Evolutionary conservation across 2,329 filamentous ascomycete genomes (phyloP).

Genomic region (Amylocarpus encephaloides): DNA sequence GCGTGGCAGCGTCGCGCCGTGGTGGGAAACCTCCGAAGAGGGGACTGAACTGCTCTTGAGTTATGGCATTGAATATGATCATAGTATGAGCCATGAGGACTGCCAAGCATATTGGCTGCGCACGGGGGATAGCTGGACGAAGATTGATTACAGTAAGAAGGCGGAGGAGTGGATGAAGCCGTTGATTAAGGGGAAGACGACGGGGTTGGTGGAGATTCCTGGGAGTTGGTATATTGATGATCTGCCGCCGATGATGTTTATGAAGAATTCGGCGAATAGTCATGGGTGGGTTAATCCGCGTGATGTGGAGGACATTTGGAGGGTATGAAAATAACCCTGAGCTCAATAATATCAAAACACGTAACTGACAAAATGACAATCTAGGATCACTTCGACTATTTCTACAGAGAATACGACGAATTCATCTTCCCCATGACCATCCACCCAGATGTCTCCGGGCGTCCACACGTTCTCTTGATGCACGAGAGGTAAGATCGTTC

Average conservation of each 20-base stretch:
- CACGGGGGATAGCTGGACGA: conserved; percentile 59
- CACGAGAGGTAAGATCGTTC: conserved; percentile 51
- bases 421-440: conserved; percentile 75
- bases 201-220: conserved; percentile 61
- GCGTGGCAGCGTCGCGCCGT: conserved; percentile 65
- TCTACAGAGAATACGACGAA: conserved; percentile 70
- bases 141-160: conserved; percentile 59
- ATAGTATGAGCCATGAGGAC: conserved; percentile 60
- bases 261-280: conserved; percentile 58
- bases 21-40: conserved; percentile 67
- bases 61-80: conserved; percentile 66
- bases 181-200: conserved; percentile 50
- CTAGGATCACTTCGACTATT: conserved; percentile 61
- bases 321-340: background rate
- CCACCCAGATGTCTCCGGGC: conserved; percentile 66
- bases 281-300: conserved; percentile 50
- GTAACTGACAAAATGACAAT: too few relatives aligned
- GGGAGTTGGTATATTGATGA: conserved; percentile 56
- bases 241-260: conserved; percentile 65
- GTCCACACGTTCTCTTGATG: conserved; percentile 68
- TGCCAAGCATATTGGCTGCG: conserved; percentile 58
- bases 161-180: conserved; percentile 63
- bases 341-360: too few relatives aligned
- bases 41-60: conserved; percentile 57
- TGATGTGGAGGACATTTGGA: conserved; percentile 60